Evolutionary conservation across 306 rosid species (phyloP), one percentile per base, ranked within the genome.

Genomic region (Canavalia ensiformis): DNA sequence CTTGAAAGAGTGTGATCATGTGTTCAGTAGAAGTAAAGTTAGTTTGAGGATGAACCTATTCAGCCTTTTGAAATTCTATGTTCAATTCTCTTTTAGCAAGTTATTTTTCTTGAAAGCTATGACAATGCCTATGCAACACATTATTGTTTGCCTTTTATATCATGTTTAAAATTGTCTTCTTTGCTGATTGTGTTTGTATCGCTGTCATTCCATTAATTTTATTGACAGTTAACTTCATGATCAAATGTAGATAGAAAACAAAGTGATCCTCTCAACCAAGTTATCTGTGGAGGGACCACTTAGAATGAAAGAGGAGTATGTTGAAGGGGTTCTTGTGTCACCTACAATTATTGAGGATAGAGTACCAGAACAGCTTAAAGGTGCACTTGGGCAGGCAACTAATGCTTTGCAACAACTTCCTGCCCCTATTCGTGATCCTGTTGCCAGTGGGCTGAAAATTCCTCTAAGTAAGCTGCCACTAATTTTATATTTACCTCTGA

Each of bases 221-320:
- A 46, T 67, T 55, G 39, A 45, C 72, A 37, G 81, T 82, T 77
- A 57, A 33, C 54, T 49, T 44, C 62, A 6, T 74, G 18, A 37
- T 68, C 34, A 75, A 89, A 57, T 84, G 89, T 89, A 95, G 99
- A 88, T 95, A 50, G 97, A 95, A 81, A 88, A 80, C 92, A 92
- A 83, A 82, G 37, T 93, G 78, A 71, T 73, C 75, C 87, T 95
- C 76, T 88, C 92, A 74, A 86, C 91, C 76, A 93, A 80, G 88
- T 86, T 95, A 80, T 71, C 90, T 41, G 94, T 95, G 69, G 99
- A 95, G 87, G 99, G 99, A 25, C 94, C 99, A 42, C 91, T 95
- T 85, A 90, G 99, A 75, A 70, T 95, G 93, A 95, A 88, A 86
- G 99, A 93, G 91, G 97, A 93, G 86, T 93, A 88, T 80, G 90